Evolutionary conservation across 2,329 filamentous ascomycete species (phyloP).

Genomic region (Pseudogymnoascus destructans): DNA sequence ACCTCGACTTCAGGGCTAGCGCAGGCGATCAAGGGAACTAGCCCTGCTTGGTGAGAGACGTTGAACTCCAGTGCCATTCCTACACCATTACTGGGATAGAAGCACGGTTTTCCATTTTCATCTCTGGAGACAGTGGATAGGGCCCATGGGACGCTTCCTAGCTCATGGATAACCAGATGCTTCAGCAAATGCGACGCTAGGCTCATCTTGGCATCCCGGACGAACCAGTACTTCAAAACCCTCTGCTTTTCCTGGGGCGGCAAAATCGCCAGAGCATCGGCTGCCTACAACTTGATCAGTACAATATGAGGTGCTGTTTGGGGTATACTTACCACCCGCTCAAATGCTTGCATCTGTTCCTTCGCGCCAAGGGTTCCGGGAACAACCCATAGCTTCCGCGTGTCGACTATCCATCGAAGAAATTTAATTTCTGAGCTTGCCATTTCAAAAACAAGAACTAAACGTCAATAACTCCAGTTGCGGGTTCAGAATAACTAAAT

Average conservation of each 20-base stretch:
- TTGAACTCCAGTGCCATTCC: conserved; percentile 41
- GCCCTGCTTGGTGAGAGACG: conserved; percentile 63
- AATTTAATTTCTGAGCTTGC: conserved; percentile 23
- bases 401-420: conserved; percentile 51
- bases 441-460: background rate
- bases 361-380: conserved; percentile 26
- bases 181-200: conserved; percentile 63
- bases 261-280: conserved; percentile 40
- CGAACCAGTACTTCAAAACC: conserved; percentile 49
- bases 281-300: conserved; percentile 31
- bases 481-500: background rate
- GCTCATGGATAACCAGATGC: conserved; percentile 50
- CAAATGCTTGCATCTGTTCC: conserved; percentile 26
- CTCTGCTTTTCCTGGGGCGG: conserved; percentile 40
- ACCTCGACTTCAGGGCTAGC: conserved; percentile 33
- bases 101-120: conserved; percentile 33
- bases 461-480: background rate
- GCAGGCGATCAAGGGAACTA: conserved; percentile 52
- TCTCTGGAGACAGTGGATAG: conserved; percentile 44
- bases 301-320: background rate
- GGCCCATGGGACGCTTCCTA: conserved; percentile 46
- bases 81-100: conserved; percentile 18
- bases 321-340: background rate
- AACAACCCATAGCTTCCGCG: conserved; percentile 42
- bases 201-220: conserved; percentile 61